Conservation (phyloP, 78 protist genomes). For the Dictyostelium purpureum region DNA sequence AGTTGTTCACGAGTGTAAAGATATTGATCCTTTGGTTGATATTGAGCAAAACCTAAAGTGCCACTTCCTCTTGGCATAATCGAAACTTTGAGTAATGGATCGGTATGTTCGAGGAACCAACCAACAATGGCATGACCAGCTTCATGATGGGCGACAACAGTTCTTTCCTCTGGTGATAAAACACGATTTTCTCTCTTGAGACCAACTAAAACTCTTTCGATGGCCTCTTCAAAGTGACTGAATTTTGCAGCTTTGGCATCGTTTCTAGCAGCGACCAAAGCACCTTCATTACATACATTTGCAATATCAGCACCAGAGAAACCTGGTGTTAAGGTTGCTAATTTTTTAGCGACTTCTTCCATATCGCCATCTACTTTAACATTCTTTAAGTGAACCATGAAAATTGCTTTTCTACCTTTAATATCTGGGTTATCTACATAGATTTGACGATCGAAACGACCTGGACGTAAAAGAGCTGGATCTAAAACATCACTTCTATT, state of each 20-base stretch:
- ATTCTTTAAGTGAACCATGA: slow-evolving; percentile 89
- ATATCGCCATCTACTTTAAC: slow-evolving; percentile 64
- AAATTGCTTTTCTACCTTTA: slow-evolving; percentile 92
- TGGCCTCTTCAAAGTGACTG: slow-evolving; percentile 91
- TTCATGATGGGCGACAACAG: slow-evolving; percentile 98
- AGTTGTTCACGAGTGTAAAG: slow-evolving; percentile 89
- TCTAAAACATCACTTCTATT: slow-evolving; percentile 95
- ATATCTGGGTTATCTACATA: slow-evolving; percentile 91
- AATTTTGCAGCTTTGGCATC: slow-evolving; percentile 64
- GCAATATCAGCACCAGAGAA: slow-evolving; percentile 97
- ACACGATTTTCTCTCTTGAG: slow-evolving; percentile 86
- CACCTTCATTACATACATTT: slow-evolving; percentile 97
- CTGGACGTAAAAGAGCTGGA: slow-evolving; percentile 97
- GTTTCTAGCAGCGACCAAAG: slow-evolving; percentile 90
- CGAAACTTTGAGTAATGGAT: slow-evolving; percentile 96
- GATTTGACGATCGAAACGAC: slow-evolving; percentile 97
- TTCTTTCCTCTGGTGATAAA: slow-evolving; percentile 86
- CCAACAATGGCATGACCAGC: slow-evolving; percentile 99
- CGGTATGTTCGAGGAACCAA: slow-evolving; percentile 97
- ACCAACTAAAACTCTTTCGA: slow-evolving; percentile 94
- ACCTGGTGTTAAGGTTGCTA: slow-evolving; percentile 90
- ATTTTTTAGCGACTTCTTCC: slow-evolving; percentile 62
- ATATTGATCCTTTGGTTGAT: slow-evolving; percentile 94
- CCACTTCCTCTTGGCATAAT: slow-evolving; percentile 98
- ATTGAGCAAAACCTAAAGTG: slow-evolving; percentile 97